These are phyloP conservation scores for Kandelia obovata DNA, from an alignment of 345 rosid species.

Conservation along the genomic window DNA sequence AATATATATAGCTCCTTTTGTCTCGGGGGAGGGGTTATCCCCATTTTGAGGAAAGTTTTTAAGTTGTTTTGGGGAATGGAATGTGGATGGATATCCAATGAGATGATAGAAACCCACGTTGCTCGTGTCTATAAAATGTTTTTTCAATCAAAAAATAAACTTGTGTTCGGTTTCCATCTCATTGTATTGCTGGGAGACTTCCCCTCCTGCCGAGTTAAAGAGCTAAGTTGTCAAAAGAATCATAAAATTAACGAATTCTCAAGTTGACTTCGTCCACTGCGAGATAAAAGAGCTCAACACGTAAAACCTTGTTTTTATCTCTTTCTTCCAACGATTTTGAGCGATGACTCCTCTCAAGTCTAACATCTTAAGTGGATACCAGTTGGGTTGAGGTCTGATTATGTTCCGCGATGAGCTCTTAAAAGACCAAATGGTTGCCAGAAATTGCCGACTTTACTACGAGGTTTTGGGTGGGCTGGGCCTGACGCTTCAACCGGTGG, in stretches of 20 bases:
- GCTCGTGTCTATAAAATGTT: conserved; percentile 17
- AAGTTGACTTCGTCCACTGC: no score
- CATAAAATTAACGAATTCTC: not conserved
- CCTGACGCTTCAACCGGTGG: no score
- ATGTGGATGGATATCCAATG: conserved; percentile 17
- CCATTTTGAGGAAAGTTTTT: conserved; percentile 22
- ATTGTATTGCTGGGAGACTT: not conserved
- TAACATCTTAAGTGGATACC: no score
- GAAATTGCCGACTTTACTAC: no score
- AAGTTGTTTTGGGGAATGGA: conserved; percentile 14
- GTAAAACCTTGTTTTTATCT: no score
- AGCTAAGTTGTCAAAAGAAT: not conserved
- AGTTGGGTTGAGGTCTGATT: no score
- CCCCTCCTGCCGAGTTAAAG: not conserved
- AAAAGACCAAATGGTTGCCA: no score
- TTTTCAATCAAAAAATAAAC: not conserved
- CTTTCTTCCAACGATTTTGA: no score
- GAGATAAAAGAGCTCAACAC: no score
- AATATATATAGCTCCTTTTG: conserved; percentile 2
- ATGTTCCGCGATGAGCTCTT: no score
- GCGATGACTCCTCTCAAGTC: no score
- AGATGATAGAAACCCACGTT: conserved; percentile 10
- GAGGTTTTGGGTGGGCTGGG: no score
- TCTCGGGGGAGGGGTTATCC: conserved; percentile 6
- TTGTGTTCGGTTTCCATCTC: not conserved